A percentile compares a stretch with the other conserved stretches of the same genome.
These are phyloP conservation scores for Corylus americana DNA, from an alignment of 306 rosid genomes.

Conservation along the genomic window DNA sequence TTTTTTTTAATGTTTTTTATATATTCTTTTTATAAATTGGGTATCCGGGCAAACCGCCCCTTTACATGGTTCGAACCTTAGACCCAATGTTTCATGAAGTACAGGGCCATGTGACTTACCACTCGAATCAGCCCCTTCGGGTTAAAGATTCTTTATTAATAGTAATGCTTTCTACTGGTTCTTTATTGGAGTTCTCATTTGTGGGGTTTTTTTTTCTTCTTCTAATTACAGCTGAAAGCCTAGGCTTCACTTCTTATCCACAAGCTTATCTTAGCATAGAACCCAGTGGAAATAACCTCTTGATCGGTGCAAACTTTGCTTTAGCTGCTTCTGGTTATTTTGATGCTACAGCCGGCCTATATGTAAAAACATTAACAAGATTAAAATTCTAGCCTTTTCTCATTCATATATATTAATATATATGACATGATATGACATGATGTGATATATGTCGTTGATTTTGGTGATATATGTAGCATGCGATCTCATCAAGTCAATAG, in stretches of 20 bases:
- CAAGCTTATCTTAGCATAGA: conserved; percentile 35
- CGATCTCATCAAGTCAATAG: conserved; percentile 53
- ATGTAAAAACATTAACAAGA: conserved; percentile 33
- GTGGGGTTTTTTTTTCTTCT: not conserved
- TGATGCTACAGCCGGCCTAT: conserved; percentile 49
- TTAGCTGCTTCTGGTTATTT: conserved; percentile 67
- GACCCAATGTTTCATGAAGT: too few species aligned
- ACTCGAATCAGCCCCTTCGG: too few species aligned
- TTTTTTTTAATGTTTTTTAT: too few species aligned
- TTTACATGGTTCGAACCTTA: too few species aligned
- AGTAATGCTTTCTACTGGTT: not conserved
- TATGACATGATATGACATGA: not conserved
- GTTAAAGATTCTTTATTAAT: too few species aligned
- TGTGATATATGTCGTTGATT: not conserved
- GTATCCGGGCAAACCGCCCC: too few species aligned
- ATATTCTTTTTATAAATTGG: too few species aligned
- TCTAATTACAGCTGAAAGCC: conserved; percentile 34
- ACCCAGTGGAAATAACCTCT: conserved; percentile 31
- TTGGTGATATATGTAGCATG: conserved; percentile 50
- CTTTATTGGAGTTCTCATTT: not conserved
- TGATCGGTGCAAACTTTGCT: conserved; percentile 60
- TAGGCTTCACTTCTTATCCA: conserved; percentile 42
- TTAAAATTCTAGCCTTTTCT: too few species aligned
- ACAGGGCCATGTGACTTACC: too few species aligned
- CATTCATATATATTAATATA: too few species aligned